phyloP scores from a whole-genome alignment of 257 asterid genomes.

The Lantana camara region DNA sequence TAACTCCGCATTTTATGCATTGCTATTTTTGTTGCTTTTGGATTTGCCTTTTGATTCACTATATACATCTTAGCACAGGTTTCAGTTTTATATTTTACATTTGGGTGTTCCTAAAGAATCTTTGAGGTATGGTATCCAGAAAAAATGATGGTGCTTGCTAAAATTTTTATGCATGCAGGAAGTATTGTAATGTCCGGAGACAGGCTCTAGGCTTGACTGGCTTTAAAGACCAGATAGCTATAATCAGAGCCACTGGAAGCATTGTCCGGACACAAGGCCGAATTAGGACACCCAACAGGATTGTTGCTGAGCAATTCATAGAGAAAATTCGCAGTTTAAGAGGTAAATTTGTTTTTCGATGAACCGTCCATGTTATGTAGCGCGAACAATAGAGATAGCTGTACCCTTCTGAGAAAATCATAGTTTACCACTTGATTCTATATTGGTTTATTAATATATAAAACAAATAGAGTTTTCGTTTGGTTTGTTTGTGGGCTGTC shows the following conservation, averaged over 20 bases:
- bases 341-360: conserved; percentile 37
- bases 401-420: background rate
- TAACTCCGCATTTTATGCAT: background rate
- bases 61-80: background rate
- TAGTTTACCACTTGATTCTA: background rate
- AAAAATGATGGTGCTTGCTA: conserved; percentile 19
- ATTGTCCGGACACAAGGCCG: conserved; percentile 59
- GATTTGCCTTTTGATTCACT: background rate
- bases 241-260: conserved; percentile 77
- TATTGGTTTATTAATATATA: background rate
- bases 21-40: background rate
- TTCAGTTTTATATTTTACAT: background rate
- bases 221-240: conserved; percentile 54
- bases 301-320: conserved; percentile 67
- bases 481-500: background rate
- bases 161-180: conserved; percentile 42
- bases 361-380: background rate
- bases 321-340: conserved; percentile 56
- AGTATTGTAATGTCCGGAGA: conserved; percentile 55
- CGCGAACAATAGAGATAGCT: background rate
- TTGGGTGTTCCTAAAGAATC: background rate
- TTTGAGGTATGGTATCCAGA: background rate
- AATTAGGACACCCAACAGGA: conserved; percentile 47
- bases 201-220: conserved; percentile 69
- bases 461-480: background rate